phyloP scores from a whole-genome alignment of 75 land plant species.

The Cunninghamia lanceolata region DNA sequence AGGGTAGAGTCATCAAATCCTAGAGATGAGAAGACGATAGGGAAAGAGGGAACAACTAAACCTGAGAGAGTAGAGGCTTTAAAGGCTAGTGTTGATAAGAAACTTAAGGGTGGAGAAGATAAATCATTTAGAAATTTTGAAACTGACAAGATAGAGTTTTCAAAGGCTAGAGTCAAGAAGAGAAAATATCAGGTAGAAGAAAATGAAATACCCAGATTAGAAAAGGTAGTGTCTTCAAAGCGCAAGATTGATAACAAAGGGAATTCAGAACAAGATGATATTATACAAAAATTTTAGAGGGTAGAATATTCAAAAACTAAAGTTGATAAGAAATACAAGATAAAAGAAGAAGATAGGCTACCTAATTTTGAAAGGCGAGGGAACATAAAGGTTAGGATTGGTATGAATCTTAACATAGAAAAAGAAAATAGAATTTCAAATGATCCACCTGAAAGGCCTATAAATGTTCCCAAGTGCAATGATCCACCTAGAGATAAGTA shows the following conservation, averaged over 20 bases:
- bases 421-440: background rate
- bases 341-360: background rate
- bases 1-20: constrained; percentile 1
- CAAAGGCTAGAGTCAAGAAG: no score
- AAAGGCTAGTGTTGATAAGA: no score
- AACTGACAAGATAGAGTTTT: constrained; percentile 13
- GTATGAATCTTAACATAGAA: no score
- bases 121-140: background rate
- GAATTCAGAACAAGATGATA: background rate
- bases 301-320: background rate
- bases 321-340: background rate
- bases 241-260: background rate
- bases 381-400: no score
- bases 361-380: no score
- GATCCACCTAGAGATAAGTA: constrained; percentile 28
- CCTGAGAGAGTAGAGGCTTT: background rate
- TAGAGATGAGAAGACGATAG: constrained; percentile 23
- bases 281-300: background rate
- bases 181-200: background rate
- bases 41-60: background rate
- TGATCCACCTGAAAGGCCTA: background rate
- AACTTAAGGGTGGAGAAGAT: no score
- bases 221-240: constrained; percentile 9
- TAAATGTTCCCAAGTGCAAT: background rate
- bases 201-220: background rate